These are phyloP conservation scores for Larix sibirica DNA, from an alignment of 83 land plant genomes.

Conservation along the genomic window DNA sequence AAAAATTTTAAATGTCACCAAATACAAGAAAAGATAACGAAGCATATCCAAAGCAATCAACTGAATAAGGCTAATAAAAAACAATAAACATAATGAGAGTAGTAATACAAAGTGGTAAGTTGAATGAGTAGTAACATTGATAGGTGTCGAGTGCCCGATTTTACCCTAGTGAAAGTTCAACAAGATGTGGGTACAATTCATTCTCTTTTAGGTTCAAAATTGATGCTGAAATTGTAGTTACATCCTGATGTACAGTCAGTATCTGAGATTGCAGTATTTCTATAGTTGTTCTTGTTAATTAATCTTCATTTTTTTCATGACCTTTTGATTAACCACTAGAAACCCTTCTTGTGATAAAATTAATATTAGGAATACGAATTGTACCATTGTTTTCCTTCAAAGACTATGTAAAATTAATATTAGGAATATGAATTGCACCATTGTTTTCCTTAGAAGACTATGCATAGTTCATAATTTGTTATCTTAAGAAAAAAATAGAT, in stretches of 20 bases:
- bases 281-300: constrained; percentile 40
- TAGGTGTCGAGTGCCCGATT: background rate
- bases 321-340: constrained; percentile 24
- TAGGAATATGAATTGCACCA: no score
- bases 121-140: background rate
- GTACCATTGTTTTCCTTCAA: no score
- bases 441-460: no score
- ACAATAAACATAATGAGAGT: background rate
- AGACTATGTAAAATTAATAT: no score
- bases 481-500: no score
- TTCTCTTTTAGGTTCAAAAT: constrained; percentile 57
- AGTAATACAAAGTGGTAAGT: no score
- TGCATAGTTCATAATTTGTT: no score
- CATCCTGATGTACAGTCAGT: constrained; percentile 40
- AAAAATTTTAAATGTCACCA: background rate
- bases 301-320: constrained; percentile 27
- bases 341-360: no score
- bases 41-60: background rate
- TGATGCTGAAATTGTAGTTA: constrained; percentile 42
- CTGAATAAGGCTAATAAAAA: background rate
- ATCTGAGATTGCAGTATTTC: constrained; percentile 43
- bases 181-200: constrained; percentile 63
- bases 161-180: constrained; percentile 59
- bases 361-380: no score
- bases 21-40: background rate